These are phyloP conservation scores for Tothia fuscella DNA, from an alignment of 2,329 filamentous ascomycete species.

Conservation along the genomic window DNA sequence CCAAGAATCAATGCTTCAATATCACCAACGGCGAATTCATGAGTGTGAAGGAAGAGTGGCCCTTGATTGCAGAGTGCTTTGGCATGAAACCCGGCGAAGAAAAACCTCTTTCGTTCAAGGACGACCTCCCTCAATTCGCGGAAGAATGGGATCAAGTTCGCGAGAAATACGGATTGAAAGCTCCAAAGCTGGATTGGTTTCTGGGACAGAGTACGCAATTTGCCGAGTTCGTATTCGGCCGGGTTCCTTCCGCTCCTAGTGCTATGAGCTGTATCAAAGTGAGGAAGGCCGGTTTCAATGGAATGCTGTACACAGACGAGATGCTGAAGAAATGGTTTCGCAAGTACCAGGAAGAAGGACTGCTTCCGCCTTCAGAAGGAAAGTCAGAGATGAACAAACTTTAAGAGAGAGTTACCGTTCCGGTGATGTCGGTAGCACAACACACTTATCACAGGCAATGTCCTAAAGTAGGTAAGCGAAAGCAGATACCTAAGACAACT, in stretches of 20 bases:
- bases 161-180: background rate
- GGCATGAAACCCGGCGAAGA: constrained; percentile 1
- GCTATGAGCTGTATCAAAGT: constrained; percentile 8
- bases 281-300: background rate
- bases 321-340: constrained; percentile 7
- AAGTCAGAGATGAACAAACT: too few species aligned
- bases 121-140: background rate
- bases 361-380: constrained; percentile 4
- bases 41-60: background rate
- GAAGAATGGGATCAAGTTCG: constrained; percentile 5
- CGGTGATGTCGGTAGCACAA: too few species aligned
- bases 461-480: too few species aligned
- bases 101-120: background rate
- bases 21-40: constrained; percentile 4
- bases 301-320: constrained; percentile 1
- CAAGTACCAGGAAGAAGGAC: constrained; percentile 1
- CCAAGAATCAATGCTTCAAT: constrained; percentile 1
- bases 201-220: constrained; percentile 5
- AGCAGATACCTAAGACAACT: too few species aligned
- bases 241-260: background rate
- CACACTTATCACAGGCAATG: too few species aligned
- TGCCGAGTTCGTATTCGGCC: constrained; percentile 4
- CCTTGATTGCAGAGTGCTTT: background rate
- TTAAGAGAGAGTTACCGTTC: too few species aligned
- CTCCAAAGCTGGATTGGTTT: background rate